Evolutionary conservation across 2,329 filamentous ascomycete species (phyloP).

Genomic region (Alternaria panax): DNA sequence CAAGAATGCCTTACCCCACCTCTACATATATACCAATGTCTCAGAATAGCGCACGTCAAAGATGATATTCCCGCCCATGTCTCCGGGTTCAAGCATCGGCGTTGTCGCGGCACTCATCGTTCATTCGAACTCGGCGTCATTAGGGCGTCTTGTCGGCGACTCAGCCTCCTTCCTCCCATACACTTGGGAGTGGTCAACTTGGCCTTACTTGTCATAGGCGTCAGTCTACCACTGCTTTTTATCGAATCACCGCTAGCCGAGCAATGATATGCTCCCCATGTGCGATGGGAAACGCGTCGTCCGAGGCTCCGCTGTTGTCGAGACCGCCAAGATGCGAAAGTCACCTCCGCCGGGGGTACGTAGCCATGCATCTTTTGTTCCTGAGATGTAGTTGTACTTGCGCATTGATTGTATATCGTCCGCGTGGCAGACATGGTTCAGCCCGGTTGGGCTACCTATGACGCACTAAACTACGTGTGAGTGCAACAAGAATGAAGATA

Average conservation of each 20-base stretch:
- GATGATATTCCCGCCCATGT: background rate
- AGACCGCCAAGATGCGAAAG: background rate
- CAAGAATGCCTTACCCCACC: background rate
- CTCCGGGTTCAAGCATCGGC: slow-evolving; percentile 8
- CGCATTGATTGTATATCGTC: background rate
- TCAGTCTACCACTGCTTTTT: background rate
- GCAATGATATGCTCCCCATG: background rate
- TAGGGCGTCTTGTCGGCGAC: slow-evolving; percentile 10
- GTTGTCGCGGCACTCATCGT: slow-evolving; percentile 2
- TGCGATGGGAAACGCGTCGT: background rate
- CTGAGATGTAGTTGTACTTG: background rate
- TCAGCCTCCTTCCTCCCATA: slow-evolving; percentile 4
- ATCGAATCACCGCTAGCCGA: background rate
- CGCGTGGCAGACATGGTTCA: background rate
- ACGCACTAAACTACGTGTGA: background rate
- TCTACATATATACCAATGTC: background rate
- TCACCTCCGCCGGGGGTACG: background rate
- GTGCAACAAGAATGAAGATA: background rate
- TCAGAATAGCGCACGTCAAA: background rate
- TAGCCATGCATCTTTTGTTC: background rate
- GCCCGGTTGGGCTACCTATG: background rate
- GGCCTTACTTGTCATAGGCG: background rate
- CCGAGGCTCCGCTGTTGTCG: slow-evolving; percentile 1
- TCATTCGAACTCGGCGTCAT: slow-evolving; percentile 4
- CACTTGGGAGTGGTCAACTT: background rate